Evolutionary conservation across 169 alveolate genomes (phyloP).

Genomic region (Eimeria falciformis): DNA sequence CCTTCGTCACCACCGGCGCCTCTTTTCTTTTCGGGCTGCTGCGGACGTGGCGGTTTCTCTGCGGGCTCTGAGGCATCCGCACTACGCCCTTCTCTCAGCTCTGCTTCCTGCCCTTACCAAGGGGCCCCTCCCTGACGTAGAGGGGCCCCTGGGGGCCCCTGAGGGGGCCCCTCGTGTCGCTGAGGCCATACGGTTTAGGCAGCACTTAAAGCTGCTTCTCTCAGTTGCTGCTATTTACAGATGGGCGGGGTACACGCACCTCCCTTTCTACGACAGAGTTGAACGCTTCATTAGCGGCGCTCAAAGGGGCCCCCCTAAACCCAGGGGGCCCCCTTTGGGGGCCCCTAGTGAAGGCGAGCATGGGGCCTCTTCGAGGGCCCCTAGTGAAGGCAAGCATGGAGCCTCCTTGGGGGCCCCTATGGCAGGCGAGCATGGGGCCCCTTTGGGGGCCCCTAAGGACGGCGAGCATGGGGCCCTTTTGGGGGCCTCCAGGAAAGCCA

Average conservation of each 20-base stretch:
- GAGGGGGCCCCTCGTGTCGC: background rate
- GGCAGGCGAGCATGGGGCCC: too few species aligned
- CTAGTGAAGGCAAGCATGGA: too few species aligned
- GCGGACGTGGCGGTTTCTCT: constrained; percentile 76
- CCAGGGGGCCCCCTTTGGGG: too few species aligned
- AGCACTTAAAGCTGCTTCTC: constrained; percentile 28
- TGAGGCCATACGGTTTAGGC: background rate
- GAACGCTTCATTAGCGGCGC: background rate
- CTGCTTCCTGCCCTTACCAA: constrained; percentile 38
- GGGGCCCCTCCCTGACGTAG: background rate
- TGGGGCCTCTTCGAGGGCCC: too few species aligned
- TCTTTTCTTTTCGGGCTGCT: constrained; percentile 79
- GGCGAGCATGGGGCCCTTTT: too few species aligned
- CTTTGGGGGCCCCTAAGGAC: background rate
- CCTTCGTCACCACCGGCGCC: constrained; percentile 69
- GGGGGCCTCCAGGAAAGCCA: too few species aligned
- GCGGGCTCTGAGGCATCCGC: constrained; percentile 76
- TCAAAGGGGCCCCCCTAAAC: background rate
- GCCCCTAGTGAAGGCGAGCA: too few species aligned
- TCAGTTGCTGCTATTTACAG: constrained; percentile 63
- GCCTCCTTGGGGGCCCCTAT: too few species aligned
- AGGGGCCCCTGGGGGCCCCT: background rate
- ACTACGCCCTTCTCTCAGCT: constrained; percentile 44
- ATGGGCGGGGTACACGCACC: constrained; percentile 70
- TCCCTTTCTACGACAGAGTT: constrained; percentile 55